Evolutionary conservation across 2,329 filamentous ascomycete genomes (phyloP), one percentile per base, ranked within the genome.

Genomic region (Fusarium subtropicale): DNA sequence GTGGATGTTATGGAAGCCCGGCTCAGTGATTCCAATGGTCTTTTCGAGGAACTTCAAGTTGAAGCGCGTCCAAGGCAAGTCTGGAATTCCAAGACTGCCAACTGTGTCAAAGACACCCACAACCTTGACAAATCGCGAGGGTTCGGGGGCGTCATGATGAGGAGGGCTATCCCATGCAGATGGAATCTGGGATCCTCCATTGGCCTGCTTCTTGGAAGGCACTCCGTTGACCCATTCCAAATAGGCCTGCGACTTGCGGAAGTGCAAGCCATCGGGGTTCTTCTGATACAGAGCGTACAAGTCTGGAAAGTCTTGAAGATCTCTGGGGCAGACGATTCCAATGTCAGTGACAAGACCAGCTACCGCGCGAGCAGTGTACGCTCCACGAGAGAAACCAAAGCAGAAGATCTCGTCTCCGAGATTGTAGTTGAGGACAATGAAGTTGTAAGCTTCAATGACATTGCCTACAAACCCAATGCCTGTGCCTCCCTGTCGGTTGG

Each of bases 331-430:
- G 47, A 76, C 63, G 54, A 77, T 60, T 9, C 76, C 75, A 48
- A 77, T 68, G 34, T 75, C 69, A 20, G 70, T 72, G 31, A 78
- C 65, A 16, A 74, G 72, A 15, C 72, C 72, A 4, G 78, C 75
- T 6, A 79, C 74, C 2, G 77, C 76, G 13, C 78, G 78, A n/a
- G 78, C 78, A 1, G 78, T 80, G 56, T 79, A 80, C 24, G 78
- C 78, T 24, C 78, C 78, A 3, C 78, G 73, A 0, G 78, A 80
- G 69, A 79, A 80, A 16, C 78, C 78, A 31, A 79, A 69, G 33
- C 79, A 75, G 20, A 79, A 71, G 28, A 80, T 76, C 57, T 80
- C 76, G n/a, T 74, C 72, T 2, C 72, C 72, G 2, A 60, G 31
- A 18, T 73, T 68, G 42, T 71, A 80, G 71, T 81, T 81, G 44